Evolutionary conservation across 352 stramenopile species (phyloP).

Genomic region (Globisporangium cystogenes): DNA sequence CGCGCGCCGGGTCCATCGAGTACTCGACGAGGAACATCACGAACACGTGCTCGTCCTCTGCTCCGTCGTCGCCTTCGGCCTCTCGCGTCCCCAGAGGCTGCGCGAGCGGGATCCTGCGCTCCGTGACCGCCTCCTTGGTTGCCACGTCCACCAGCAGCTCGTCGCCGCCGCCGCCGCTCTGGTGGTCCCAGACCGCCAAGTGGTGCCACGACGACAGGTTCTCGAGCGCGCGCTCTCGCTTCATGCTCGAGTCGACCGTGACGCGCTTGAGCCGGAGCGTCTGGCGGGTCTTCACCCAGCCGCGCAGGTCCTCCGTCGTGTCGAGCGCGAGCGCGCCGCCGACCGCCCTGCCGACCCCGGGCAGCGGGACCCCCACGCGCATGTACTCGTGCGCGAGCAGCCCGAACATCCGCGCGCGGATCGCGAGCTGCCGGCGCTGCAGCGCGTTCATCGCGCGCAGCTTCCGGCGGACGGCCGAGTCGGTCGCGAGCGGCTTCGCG

Average conservation of each 20-base stretch:
- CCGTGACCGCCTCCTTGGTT: slow-evolving; percentile 22
- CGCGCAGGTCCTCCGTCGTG: slow-evolving; percentile 44
- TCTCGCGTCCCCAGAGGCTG: background rate
- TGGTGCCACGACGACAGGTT: slow-evolving; percentile 25
- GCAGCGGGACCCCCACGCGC: slow-evolving; percentile 49
- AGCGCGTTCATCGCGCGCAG: slow-evolving; percentile 47
- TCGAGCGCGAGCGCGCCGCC: slow-evolving; percentile 22
- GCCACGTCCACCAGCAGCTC: slow-evolving; percentile 25
- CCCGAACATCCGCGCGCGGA: slow-evolving; percentile 49
- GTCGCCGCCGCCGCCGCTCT: background rate
- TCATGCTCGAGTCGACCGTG: background rate
- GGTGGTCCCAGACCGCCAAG: slow-evolving; percentile 17
- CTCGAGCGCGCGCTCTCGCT: slow-evolving; percentile 1
- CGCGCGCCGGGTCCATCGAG: slow-evolving; percentile 49
- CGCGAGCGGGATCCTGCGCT: slow-evolving; percentile 20
- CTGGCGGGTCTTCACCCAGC: slow-evolving; percentile 45
- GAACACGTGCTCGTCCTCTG: slow-evolving; percentile 27
- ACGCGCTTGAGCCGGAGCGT: slow-evolving; percentile 26
- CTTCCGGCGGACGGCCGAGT: slow-evolving; percentile 27
- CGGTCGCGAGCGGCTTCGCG: slow-evolving; percentile 29
- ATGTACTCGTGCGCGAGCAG: slow-evolving; percentile 58
- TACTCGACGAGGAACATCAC: slow-evolving; percentile 70
- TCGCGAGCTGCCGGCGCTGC: slow-evolving; percentile 36
- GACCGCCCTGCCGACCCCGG: slow-evolving; percentile 28
- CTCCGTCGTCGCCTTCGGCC: slow-evolving; percentile 5